Base-by-base conservation (phyloP, 495 filamentous ascomycete genomes). In the Aspergillus nidulans region DNA sequence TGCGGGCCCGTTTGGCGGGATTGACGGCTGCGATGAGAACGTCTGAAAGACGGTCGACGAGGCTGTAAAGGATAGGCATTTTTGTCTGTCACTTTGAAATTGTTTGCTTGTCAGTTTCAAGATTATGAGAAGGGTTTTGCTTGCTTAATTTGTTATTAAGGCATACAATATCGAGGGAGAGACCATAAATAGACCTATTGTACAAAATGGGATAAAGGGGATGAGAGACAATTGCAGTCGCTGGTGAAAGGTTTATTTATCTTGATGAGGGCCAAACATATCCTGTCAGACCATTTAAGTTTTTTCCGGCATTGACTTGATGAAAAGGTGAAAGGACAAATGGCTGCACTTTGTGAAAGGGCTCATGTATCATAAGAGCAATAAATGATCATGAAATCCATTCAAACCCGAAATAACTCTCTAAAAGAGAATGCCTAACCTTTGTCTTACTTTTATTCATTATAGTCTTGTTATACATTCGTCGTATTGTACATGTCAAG, bases 21-120 rank as follows among this genome's bases (percentile, higher is more conserved):
- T 16, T 15, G 30, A 38, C 28, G 20, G 34, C 41, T 6, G 53
- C 26, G 36, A 49, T 48, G 53, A 49, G 18, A 16, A 40, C 16
- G 38, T 49, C 26, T 39, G 46, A n/a, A n/a, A 49, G 6, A 12
- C 23, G 36, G 19, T 56, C 53, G 16, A 56, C 23, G 24, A 56
- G 4, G 12, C 21, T 40, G 36, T 34, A 47, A 12, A 56, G 20
- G 5, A 38, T 24, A 24, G 47, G 32, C 47, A 49, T 49, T 38
- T n/a, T 38, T 39, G 32, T 20, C 7, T 43, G 19, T 18, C 4
- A 7, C 6, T 13, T 13, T 13, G 15, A 13, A 12, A 45, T n/a
- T 45, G 32, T 28, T 28, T 28, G 26, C n/a, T n/a, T n/a, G 26
- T 28, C 9, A 28, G 26, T 28, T 34, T 34, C 15, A 12, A 12